Percentiles rank a stretch among this genome's conserved stretches.
These are phyloP conservation scores for Cryptococcus hybrid DNA, from an alignment of 1,284 basidiomycete genomes.

Conservation along the genomic window DNA sequence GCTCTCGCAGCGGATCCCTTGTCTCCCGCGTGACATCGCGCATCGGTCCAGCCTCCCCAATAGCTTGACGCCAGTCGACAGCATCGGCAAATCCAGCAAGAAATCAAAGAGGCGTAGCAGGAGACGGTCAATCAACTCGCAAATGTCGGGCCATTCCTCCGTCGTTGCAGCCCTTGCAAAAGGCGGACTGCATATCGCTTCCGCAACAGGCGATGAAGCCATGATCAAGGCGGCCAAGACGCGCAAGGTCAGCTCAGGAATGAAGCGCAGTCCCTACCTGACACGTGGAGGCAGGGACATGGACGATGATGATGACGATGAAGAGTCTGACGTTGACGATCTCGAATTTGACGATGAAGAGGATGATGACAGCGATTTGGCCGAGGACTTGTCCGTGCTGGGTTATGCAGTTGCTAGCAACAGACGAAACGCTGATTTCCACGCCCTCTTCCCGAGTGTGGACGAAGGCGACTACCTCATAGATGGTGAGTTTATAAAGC, in stretches of 20 bases:
- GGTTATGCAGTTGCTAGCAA: conserved; percentile 97
- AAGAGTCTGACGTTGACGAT: conserved; percentile 45
- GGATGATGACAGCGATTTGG: conserved; percentile 50
- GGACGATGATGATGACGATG: conserved; percentile 63
- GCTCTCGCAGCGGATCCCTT: conserved; percentile 21
- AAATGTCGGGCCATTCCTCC: conserved; percentile 12
- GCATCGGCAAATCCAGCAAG: conserved; percentile 12
- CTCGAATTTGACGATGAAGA: conserved; percentile 54
- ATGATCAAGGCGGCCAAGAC: conserved; percentile 1
- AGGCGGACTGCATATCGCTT: conserved; percentile 28
- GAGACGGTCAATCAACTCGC: conserved; percentile 24
- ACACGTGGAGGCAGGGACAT: conserved; percentile 15
- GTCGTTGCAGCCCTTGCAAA: conserved; percentile 41
- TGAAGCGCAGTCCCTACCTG: conserved; percentile 22
- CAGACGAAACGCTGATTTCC: conserved; percentile 93
- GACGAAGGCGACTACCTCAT: conserved; percentile 98
- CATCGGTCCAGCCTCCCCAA: conserved; percentile 4
- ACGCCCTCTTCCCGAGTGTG: conserved; percentile 81
- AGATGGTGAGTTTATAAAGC: conserved; percentile 65
- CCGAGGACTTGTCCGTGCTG: conserved; percentile 65
- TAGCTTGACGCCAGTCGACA: conserved; percentile 15
- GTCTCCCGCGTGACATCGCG: conserved; percentile 18
- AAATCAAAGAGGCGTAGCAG: conserved; percentile 24
- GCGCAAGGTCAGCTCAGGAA: not conserved
- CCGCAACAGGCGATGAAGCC: conserved; percentile 4